phyloP scores from a whole-genome alignment of 768 basidiomycete species.

The Chlorophyllum brunneum region DNA sequence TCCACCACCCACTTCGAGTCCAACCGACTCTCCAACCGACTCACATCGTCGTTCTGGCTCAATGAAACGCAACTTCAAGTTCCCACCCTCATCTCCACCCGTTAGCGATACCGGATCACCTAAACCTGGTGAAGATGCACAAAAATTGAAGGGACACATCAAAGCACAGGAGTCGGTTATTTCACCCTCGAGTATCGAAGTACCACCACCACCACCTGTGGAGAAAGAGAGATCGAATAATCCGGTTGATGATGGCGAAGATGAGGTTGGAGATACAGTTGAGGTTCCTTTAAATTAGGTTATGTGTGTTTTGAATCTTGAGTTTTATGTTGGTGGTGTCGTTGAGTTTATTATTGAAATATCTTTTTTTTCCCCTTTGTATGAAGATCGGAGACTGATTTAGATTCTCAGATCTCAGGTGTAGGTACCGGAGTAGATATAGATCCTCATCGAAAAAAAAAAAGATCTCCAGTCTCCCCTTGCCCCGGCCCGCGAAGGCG shows the following conservation, averaged over 20 bases:
- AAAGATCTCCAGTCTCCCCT: too few species aligned
- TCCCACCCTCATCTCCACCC: conserved; percentile 45
- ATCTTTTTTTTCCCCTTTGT: too few species aligned
- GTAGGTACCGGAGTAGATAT: too few species aligned
- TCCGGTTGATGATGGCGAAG: conserved; percentile 50
- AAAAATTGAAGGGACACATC: conserved; percentile 12
- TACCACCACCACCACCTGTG: conserved; percentile 76
- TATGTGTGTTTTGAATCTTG: too few species aligned
- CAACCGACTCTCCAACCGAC: not conserved
- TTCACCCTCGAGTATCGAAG: conserved; percentile 64
- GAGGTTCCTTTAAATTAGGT: conserved; percentile 56
- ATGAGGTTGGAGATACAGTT: conserved; percentile 76
- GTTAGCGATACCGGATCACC: conserved; percentile 23
- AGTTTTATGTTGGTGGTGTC: too few species aligned
- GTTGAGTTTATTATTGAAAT: too few species aligned
- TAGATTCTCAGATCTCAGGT: too few species aligned
- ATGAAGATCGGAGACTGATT: too few species aligned
- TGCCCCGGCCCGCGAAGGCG: too few species aligned
- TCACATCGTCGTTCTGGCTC: conserved; percentile 53
- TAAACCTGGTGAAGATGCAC: conserved; percentile 18
- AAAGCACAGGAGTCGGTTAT: conserved; percentile 31
- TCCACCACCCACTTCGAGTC: not conserved
- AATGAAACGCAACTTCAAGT: conserved; percentile 77
- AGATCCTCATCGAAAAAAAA: too few species aligned
- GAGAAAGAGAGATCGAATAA: conserved; percentile 59